phyloP scores from a whole-genome alignment of 2,329 filamentous ascomycete species.

The Beauveria sp. region DNA sequence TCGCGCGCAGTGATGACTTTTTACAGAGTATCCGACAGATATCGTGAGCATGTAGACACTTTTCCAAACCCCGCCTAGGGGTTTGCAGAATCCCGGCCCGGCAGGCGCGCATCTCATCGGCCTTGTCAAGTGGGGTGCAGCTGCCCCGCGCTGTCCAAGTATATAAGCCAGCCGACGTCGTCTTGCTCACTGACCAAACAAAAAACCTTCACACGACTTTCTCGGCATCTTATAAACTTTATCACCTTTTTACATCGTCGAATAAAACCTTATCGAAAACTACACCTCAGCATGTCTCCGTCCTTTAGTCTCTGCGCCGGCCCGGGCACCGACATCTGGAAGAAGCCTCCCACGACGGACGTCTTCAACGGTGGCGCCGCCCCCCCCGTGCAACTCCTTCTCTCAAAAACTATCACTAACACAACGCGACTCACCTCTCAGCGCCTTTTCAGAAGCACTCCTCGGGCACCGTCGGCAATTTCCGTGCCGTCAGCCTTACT shows the following conservation, averaged over 20 bases:
- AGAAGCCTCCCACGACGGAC: constrained; percentile 59
- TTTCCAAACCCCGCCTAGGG: no score
- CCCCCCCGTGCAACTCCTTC: background rate
- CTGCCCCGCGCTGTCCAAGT: constrained; percentile 1
- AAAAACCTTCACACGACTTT: no score
- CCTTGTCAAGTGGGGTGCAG: background rate
- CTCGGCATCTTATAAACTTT: background rate
- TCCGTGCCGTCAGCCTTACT: constrained; percentile 55
- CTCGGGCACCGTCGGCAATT: constrained; percentile 37
- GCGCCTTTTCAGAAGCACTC: constrained; percentile 5
- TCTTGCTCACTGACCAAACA: background rate
- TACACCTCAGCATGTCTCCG: background rate
- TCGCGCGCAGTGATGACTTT: background rate
- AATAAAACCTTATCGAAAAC: no score
- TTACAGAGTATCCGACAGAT: background rate
- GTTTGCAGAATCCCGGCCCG: background rate
- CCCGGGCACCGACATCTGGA: constrained; percentile 68
- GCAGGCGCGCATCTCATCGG: background rate
- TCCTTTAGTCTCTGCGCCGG: constrained; percentile 46
- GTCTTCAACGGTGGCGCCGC: constrained; percentile 49
- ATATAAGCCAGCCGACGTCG: constrained; percentile 3
- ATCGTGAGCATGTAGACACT: background rate
- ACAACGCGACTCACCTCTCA: background rate
- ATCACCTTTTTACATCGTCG: no score
- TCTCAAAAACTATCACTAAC: background rate